A percentile compares a stretch with the other conserved stretches of the same genome.
Evolutionary conservation across 2,329 filamentous ascomycete species (phyloP).

Genomic region (Lachnellula willkommii): DNA sequence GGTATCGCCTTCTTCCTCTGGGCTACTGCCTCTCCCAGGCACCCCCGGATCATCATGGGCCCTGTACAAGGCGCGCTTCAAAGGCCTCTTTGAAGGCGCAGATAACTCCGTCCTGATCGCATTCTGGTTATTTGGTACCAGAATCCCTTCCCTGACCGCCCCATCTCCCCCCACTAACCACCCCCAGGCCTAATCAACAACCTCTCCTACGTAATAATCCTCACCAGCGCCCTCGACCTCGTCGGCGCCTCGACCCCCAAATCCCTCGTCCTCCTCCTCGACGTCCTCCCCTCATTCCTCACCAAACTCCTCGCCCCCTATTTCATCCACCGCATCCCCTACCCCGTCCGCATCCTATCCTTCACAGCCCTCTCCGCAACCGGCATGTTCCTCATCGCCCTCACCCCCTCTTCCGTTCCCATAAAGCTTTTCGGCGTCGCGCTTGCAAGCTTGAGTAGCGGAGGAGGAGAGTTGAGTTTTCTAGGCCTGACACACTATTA

Average conservation of each 20-base stretch:
- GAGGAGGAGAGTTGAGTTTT: conserved; percentile 86
- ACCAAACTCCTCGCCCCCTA: conserved; percentile 88
- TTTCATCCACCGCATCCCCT: conserved; percentile 85
- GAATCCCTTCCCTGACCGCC: neutral
- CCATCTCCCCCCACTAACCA: neutral
- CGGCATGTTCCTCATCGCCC: conserved; percentile 85
- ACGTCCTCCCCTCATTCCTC: conserved; percentile 83
- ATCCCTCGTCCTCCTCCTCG: conserved; percentile 84
- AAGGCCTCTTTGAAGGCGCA: conserved; percentile 57
- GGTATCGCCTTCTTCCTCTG: conserved; percentile 23
- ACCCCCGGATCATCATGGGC: conserved; percentile 64
- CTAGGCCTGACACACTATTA: conserved; percentile 91
- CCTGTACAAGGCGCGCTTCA: conserved; percentile 62
- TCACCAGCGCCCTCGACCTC: conserved; percentile 90
- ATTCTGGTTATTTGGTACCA: conserved; percentile 89
- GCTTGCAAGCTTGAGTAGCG: conserved; percentile 78
- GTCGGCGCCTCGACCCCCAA: conserved; percentile 84
- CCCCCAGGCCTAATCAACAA: conserved; percentile 87
- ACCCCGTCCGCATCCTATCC: conserved; percentile 65
- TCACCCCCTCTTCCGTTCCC: conserved; percentile 67
- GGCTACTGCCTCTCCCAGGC: conserved; percentile 52
- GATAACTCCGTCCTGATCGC: conserved; percentile 69
- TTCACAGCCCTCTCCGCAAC: conserved; percentile 71
- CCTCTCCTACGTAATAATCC: conserved; percentile 94
- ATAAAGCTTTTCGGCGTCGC: conserved; percentile 78